Evolutionary conservation across 2,329 filamentous ascomycete species (phyloP), one percentile per base, ranked within the genome.

Genomic region (Plectosphaerella plurivora): DNA sequence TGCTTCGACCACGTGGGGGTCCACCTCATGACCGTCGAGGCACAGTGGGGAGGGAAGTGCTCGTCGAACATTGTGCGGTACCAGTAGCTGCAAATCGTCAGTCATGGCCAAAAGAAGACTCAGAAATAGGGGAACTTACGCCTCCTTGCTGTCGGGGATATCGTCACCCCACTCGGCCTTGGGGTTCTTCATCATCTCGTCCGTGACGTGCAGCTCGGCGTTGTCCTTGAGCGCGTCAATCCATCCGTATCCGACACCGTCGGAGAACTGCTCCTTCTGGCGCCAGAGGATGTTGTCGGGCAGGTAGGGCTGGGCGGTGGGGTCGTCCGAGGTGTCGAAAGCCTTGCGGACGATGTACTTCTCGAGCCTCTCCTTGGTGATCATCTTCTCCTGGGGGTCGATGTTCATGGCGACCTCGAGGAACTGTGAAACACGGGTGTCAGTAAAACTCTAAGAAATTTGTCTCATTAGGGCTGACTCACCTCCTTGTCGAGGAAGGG

Each of bases 251-350:
- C 94, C 94, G 53, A 99, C 94, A 68, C 94, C 95, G 65, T 99
- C 95, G 54, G 88, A 95, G 79, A 99, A 99, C 76, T 99, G 94
- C 78, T 99, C 94, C 84, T 99, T 99, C 75, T 99, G 95, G 68
- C 95, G 83, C 89, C 91, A 99, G 52, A 99, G 85, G 62, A 99
- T 99, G 69, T 92, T 85, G 16, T 96, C 87, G 8, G 95, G 94
- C n/a, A 99, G 84, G 76, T 97, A 99, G 10, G 94, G 86, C 69
- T 88, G 74, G 47, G 80, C 82, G 47, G 80, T 85, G 15, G 92
- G 91, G 73, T 96, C 89, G 66, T 93, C 91, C 47, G 82, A 83
- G 28, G 91, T 96, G 73, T 99, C 94, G 68, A 99, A 99, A 3
- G 94, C 95, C 75, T 97, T 97, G 67, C 94, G 89, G 60, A 99